A percentile compares a stretch with the other conserved stretches of the same genome.
phyloP scores from a whole-genome alignment of 164 flowering plant genomes.

The Liriodendron chinense region DNA sequence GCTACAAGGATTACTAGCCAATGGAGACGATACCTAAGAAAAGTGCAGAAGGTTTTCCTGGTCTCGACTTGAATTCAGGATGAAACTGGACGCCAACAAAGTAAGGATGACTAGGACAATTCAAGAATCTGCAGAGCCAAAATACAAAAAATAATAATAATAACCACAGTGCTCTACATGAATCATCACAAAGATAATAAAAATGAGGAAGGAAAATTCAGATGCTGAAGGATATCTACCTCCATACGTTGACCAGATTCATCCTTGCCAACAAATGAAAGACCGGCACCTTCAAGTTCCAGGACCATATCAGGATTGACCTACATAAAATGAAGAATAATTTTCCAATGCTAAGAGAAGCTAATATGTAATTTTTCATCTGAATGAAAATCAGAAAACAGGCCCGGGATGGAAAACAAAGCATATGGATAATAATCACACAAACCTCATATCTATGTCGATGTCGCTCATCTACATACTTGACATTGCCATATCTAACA shows the following conservation, averaged over 20 bases:
- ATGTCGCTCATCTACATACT: conserved; percentile 86
- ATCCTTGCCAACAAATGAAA: conserved; percentile 83
- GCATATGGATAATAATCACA: neutral
- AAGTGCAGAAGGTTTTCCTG: conserved; percentile 81
- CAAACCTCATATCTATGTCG: conserved; percentile 96
- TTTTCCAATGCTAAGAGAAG: neutral
- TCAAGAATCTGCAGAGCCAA: conserved; percentile 66
- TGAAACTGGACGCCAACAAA: conserved; percentile 90
- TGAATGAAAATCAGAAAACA: neutral
- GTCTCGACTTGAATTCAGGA: conserved; percentile 93
- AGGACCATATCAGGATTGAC: conserved; percentile 81
- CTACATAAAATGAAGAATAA: conserved; percentile 26
- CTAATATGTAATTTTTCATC: neutral
- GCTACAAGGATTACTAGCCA: too few species aligned
- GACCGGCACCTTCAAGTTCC: conserved; percentile 73
- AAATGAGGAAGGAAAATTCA: neutral
- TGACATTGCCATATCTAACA: conserved; percentile 70
- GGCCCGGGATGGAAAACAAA: neutral
- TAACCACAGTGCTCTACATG: neutral
- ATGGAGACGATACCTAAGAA: conserved; percentile 62
- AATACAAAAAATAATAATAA: neutral
- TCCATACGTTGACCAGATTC: conserved; percentile 86
- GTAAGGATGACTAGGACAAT: conserved; percentile 71
- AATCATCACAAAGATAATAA: neutral
- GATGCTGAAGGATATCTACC: conserved; percentile 30